phyloP scores from a whole-genome alignment of 371 early-diverging fungal species.

The Thermomucor indicae-seudaticae region DNA sequence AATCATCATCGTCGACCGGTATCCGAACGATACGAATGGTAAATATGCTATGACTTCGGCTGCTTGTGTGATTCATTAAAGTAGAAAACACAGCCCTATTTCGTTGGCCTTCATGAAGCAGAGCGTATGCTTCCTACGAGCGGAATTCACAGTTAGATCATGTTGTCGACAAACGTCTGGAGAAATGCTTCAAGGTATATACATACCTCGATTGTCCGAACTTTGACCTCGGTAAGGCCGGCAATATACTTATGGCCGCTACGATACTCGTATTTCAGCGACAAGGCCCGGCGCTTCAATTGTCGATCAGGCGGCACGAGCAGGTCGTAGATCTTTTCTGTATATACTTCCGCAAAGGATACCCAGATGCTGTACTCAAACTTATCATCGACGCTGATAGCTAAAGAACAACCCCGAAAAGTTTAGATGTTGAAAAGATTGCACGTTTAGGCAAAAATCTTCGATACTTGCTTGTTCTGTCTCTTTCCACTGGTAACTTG shows the following conservation, averaged over 20 bases:
- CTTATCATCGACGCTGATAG: constrained; percentile 33
- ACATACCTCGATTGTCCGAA: constrained; percentile 43
- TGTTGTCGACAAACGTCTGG: background rate
- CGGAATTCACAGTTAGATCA: background rate
- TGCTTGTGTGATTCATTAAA: constrained; percentile 56
- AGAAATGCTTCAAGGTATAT: background rate
- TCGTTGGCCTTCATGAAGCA: constrained; percentile 56
- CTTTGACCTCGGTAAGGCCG: constrained; percentile 56
- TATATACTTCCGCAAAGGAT: constrained; percentile 81
- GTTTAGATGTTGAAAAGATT: background rate
- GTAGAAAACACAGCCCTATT: constrained; percentile 65
- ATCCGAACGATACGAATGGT: constrained; percentile 62
- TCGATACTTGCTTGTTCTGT: constrained; percentile 15
- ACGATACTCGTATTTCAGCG: constrained; percentile 53
- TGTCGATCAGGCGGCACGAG: constrained; percentile 43
- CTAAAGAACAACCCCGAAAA: constrained; percentile 7
- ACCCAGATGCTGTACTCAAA: constrained; percentile 71
- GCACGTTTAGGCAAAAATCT: background rate
- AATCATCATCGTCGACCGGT: constrained; percentile 47
- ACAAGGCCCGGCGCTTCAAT: constrained; percentile 40
- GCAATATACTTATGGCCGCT: constrained; percentile 57
- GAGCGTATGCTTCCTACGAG: constrained; percentile 57
- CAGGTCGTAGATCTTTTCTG: constrained; percentile 82
- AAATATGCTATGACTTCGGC: constrained; percentile 71
- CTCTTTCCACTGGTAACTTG: constrained; percentile 7